These are phyloP conservation scores for Hericium coralloides DNA, from an alignment of 768 basidiomycete genomes.

Conservation along the genomic window DNA sequence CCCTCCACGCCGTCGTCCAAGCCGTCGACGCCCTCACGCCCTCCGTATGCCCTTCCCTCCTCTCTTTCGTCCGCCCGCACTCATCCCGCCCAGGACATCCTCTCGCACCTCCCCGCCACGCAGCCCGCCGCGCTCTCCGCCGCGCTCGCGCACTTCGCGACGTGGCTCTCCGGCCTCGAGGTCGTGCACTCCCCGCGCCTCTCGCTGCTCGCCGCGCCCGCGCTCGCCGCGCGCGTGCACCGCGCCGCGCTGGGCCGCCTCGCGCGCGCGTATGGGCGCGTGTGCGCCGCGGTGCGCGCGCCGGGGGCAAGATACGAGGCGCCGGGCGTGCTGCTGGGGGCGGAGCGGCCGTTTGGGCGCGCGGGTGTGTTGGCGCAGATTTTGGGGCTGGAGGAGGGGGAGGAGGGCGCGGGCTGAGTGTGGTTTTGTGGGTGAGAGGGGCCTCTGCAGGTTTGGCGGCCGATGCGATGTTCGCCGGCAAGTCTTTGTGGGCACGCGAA, in stretches of 20 bases:
- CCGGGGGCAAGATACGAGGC: conserved; percentile 85
- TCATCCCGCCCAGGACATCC: conserved; percentile 42
- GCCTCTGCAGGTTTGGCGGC: no score
- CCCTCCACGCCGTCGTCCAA: conserved; percentile 37
- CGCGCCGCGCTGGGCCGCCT: conserved; percentile 63
- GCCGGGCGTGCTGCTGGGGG: conserved; percentile 74
- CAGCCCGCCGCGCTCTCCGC: conserved; percentile 53
- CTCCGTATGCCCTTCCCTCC: conserved; percentile 25
- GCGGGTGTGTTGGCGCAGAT: conserved; percentile 67
- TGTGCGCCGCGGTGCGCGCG: conserved; percentile 72
- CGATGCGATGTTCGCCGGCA: no score
- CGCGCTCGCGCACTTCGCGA: conserved; percentile 63
- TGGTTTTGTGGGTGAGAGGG: no score
- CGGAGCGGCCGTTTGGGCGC: conserved; percentile 79
- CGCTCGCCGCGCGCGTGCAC: conserved; percentile 64
- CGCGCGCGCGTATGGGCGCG: conserved; percentile 54
- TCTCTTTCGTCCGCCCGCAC: neutral
- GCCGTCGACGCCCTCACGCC: conserved; percentile 31
- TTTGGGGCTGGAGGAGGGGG: conserved; percentile 54
- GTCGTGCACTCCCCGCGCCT: conserved; percentile 78
- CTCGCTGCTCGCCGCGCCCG: conserved; percentile 58
- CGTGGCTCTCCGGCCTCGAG: conserved; percentile 78
- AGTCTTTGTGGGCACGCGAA: no score
- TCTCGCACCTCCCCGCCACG: conserved; percentile 66
- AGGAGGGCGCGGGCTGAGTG: neutral